Base-by-base conservation (phyloP, 495 filamentous ascomycete genomes). In the Pyrenula massariospora region DNA sequence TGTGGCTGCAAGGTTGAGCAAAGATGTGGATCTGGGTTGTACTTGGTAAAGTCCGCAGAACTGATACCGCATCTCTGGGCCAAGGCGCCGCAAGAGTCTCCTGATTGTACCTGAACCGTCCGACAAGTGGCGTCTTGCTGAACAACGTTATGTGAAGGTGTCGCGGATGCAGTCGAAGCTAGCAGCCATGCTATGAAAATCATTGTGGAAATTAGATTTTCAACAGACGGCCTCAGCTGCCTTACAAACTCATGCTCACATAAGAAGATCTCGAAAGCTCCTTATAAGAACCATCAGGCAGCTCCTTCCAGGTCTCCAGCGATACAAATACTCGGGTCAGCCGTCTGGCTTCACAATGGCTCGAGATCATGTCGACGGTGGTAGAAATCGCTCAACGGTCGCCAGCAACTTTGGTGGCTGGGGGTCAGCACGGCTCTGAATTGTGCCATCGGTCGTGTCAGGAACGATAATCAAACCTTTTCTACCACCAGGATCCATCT, bases 51-150 rank as follows among this genome's bases (percentile, higher is more conserved):
- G 25, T 74, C 62, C 0, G 58, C 62, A 2, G 24, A 50, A 10
- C 66, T 61, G 15, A 78, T 73, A 21, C 67, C 70, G 57, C 77
- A 79, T 53, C 65, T 63, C 1, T 56, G 50, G 0, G 70, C 74
- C 12, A 79, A 64, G 0, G 65, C 54, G n/a, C n/a, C 60, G 31
- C 76, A 79, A 19, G 54, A 55, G 48, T 78, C 74, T 24, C 70
- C 70, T 0, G 59, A 36, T 52, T 42, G 55, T 2, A 68, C 67
- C 55, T 64, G 57, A 1, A 65, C 52, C 0, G 65, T 65, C 20
- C 50, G 12, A 55, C 68, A 70, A 42, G 31, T 42, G 31, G 31
- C 15, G 31, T 42, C 31, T 42, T 15, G 31, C 15, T 42, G 31
- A 42, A 42, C 31, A 15, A 42, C 31, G 31, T 5, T 42, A 42